Evolutionary conservation across 306 rosid genomes (phyloP), one percentile per base, ranked within the genome.

Genomic region (Rosa lucieae): DNA sequence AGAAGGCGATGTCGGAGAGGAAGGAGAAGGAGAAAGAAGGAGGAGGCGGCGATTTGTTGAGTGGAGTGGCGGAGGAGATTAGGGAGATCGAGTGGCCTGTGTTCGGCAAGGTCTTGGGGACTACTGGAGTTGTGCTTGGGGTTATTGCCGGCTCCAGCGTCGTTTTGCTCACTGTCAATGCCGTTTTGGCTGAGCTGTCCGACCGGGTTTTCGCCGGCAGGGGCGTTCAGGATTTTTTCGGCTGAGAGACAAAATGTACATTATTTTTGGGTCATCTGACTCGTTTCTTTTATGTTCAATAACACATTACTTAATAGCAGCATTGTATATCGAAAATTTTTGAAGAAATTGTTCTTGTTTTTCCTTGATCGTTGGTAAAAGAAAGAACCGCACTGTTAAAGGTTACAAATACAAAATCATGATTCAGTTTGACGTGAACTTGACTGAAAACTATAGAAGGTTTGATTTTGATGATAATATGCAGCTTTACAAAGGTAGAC

Each of bases 401-500:
- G 52, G 39, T 21, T 74, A 21, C 53, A 42, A 39, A 73, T 58
- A 40, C 55, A 23, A 49, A 20, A 6, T 43, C 43, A 59, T 74
- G 44, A 8, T 56, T n/a, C 10, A 23, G 35, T 13, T 68, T 46
- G 65, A 72, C 32, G 65, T 51, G 63, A 12, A 18, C 29, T 72
- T 72, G 23, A 51, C 65, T 20, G 8, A 39, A 32, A 74, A 21
- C 20, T 12, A 32, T 42, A 56, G 66, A 44, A 29, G 43, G 4
- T 37, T 37, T 53, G 10, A 23, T 32, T 61, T 53, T 37, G 21
- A 63, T 35, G 2, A 32, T 53, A 39, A 61, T 15, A 73, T 88
- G 84, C 89, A 96, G 99, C 90, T 96, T 76, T 93, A 91, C 84
- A 88, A 49, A 81, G 99, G 99, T 73, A 96, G 89, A 87, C 84